Conservation (phyloP, 1,139 yeast genomes). For the Kazachstania sp. region DNA sequence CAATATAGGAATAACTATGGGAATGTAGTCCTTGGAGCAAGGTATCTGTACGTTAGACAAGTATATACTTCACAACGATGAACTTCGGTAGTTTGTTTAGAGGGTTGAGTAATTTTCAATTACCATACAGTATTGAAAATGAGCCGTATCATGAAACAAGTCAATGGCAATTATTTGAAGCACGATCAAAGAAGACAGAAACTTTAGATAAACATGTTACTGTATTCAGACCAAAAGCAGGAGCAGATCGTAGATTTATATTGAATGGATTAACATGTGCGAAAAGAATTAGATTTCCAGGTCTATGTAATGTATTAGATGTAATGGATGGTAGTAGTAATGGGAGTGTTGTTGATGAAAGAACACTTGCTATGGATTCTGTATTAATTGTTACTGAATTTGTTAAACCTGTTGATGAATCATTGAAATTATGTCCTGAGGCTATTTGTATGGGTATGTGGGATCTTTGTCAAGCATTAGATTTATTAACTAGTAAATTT, state of each 20-base stretch:
- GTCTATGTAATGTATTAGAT: conserved; percentile 61
- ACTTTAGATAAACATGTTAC: conserved; percentile 11
- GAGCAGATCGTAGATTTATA: conserved; percentile 37
- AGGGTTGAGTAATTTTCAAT: conserved; percentile 27
- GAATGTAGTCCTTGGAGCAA: too few relatives aligned
- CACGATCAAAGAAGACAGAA: conserved; percentile 25
- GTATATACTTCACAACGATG: conserved; percentile 15
- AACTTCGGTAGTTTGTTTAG: conserved; percentile 27
- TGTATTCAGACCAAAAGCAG: conserved; percentile 13
- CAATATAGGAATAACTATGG: too few relatives aligned
- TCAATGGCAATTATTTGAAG: conserved; percentile 38
- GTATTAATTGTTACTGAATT: conserved; percentile 74
- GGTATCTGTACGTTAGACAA: too few relatives aligned
- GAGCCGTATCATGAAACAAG: conserved; percentile 27
- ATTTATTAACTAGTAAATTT: conserved; percentile 26
- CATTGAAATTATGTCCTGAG: conserved; percentile 3
- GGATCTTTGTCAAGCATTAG: conserved; percentile 6
- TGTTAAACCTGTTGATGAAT: conserved; percentile 45
- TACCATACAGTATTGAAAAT: conserved; percentile 24
- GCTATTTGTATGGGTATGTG: conserved; percentile 6
- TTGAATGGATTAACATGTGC: conserved; percentile 56
- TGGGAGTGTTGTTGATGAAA: neutral
- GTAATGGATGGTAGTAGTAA: conserved; percentile 42
- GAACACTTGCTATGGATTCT: conserved; percentile 35
- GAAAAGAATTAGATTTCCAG: conserved; percentile 69